Evolutionary conservation across 345 rosid genomes (phyloP), one percentile per base, ranked within the genome.

Genomic region (Acer yangbiense): DNA sequence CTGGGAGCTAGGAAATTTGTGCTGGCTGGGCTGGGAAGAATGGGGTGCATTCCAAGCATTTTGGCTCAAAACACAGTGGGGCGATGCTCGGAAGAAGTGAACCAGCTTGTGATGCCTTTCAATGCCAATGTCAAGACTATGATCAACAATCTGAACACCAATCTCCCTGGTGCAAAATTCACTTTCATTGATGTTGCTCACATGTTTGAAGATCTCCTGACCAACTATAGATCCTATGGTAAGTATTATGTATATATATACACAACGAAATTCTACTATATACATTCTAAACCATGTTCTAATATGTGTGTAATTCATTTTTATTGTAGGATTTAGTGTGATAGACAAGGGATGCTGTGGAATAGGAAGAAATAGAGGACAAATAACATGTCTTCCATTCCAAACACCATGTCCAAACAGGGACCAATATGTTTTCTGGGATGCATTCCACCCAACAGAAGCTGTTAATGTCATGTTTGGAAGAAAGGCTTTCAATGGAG

Each of bases 41-140:
- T 96, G 99, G 99, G 99, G 23, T 96, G 99, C 69, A 96, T 96
- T 41, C 99, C 98, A 0, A 96, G 99, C 85, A 92, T 94, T 71
- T n/a, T 94, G 72, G 94, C 99, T 2, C 98, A 91, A 75, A 91
- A 81, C 83, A 76, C 88, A 12, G 75, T 70, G 0, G 97, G 97
- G 61, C 62, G 71, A 23, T 96, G 99, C 83, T 96, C 98, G 0
- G 93, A 90, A 1, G 95, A 87, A 76, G 98, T 94, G 29, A 94
- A 96, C 85, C 87, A 82, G 66, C 93, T 91, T 6, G 86, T 91
- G 50, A 72, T 85, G 70, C 99, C 97, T 25, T 96, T 94, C 82
- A 92, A 96, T 77, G 79, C 87, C 23, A 94, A 96, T 27, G 91
- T 91, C 8, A 96, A 94, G 88, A 68, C 89, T 9, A 91, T 94